A percentile compares a stretch with the other conserved stretches of the same genome.
These are phyloP conservation scores for Planoprotostelium fungivorum DNA, from an alignment of 78 protist species.

Conservation along the genomic window DNA sequence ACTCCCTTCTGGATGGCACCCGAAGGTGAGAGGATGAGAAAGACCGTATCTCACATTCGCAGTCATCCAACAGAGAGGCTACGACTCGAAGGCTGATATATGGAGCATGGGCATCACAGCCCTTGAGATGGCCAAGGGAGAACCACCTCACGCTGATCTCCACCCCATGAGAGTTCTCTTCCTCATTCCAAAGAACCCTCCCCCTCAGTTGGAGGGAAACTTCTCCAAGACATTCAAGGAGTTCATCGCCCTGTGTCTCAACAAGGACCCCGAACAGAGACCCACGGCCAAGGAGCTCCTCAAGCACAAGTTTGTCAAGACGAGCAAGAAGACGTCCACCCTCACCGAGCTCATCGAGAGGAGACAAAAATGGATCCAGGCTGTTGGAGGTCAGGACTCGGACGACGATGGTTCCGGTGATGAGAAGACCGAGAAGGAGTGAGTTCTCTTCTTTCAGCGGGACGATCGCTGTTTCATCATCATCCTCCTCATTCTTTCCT, in stretches of 20 bases:
- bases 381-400: conserved; percentile 5
- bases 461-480: background rate
- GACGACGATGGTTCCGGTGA: conserved; percentile 43
- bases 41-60: conserved; percentile 4
- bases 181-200: conserved; percentile 89
- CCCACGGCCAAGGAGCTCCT: conserved; percentile 91
- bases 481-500: background rate
- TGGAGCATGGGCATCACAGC: conserved; percentile 99
- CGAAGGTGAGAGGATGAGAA: conserved; percentile 48
- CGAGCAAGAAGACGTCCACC: conserved; percentile 57
- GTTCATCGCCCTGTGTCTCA: conserved; percentile 84
- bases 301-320: conserved; percentile 74
- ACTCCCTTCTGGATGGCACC: conserved; percentile 98
- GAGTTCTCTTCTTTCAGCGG: background rate
- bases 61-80: conserved; percentile 82
- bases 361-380: conserved; percentile 38
- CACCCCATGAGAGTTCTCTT: conserved; percentile 93
- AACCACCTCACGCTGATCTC: conserved; percentile 91
- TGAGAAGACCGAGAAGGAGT: conserved; percentile 14
- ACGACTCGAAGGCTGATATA: conserved; percentile 92
- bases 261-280: conserved; percentile 83
- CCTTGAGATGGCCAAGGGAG: conserved; percentile 94
- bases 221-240: conserved; percentile 72
- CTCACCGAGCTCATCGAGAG: conserved; percentile 79
- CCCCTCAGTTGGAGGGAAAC: conserved; percentile 83